Conservation (phyloP, 768 basidiomycete species). For the Lactifluus rugatus region DNA sequence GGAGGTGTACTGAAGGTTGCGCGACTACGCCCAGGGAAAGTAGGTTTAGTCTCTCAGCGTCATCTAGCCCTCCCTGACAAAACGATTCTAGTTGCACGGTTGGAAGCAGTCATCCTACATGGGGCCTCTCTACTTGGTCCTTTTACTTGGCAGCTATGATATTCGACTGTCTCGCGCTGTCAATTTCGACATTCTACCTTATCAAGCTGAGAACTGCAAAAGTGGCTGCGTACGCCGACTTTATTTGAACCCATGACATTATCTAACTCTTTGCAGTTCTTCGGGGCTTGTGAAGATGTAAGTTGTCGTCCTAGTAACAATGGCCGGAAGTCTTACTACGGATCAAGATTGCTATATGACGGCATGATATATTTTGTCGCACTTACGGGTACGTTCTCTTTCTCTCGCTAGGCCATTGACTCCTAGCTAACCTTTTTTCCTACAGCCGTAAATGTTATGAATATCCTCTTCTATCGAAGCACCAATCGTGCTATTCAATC, state of each 20-base stretch:
- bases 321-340: background rate
- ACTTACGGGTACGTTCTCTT: conserved; percentile 36
- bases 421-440: background rate
- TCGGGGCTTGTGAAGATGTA: conserved; percentile 23
- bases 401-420: background rate
- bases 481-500: conserved; percentile 20
- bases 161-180: too few relatives aligned
- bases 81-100: conserved; percentile 36
- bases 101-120: conserved; percentile 22
- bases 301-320: background rate
- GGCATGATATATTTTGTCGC: conserved; percentile 54
- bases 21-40: conserved; percentile 27
- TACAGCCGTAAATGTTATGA: conserved; percentile 24
- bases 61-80: background rate
- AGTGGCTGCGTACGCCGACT: conserved; percentile 25
- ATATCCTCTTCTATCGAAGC: conserved; percentile 24
- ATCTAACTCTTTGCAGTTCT: conserved; percentile 15
- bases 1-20: background rate
- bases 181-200: too few relatives aligned
- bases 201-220: too few relatives aligned
- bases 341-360: conserved; percentile 52
- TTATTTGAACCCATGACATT: background rate
- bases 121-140: conserved; percentile 38
- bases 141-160: conserved; percentile 50
- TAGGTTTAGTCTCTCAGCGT: conserved; percentile 17